Evolutionary conservation across 371 early-diverging fungal species (phyloP), one percentile per base, ranked within the genome.

Genomic region (Mortierella sp.): DNA sequence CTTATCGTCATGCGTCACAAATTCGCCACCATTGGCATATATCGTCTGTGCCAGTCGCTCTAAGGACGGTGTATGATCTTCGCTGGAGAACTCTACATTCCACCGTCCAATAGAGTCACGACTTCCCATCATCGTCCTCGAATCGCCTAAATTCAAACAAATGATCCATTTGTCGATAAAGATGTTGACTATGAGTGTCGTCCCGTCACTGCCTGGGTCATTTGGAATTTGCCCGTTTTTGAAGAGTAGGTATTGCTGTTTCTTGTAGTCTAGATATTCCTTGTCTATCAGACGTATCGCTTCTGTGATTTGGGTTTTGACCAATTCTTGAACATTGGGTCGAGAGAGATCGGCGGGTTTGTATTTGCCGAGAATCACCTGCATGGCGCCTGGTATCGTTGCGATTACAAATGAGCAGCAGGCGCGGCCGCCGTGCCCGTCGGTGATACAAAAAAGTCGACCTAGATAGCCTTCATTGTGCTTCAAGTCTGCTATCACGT

Each of bases 101-200:
- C 88, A 91, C 2, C 80, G 79, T 2, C 79, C 70, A 0, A 72
- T 54, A 19, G 83, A 77, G 22, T 85, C 87, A 10, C 87, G 87
- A 15, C 86, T 85, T 37, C 86, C 85, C 42, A 89, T 66, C 22
- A 94, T 87, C 1, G 93, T 89, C 31, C 96, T 88, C 13, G 93
- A 92, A 71, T 96, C 95, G 22, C 96, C 96, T 3, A 96, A 91
- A 70, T 96, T 96, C 61, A 90, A 75, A 79, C 93, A 93, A 49
- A 94, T 87, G n/a, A 94, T 74, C 91, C 92, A 93, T 23, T 88
- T 89, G 54, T 87, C 89, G 60, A 89, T 85, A 61, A 96, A 86
- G 13, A 96, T 68, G 68, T 92, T 93, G 49, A 93, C 86, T 19
- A 93, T 87, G 12, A 96, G 77, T 0, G 96, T 94, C 68, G 94